These are phyloP conservation scores for Vanderwaltozyma polyspora DNA, from an alignment of 805 yeast genomes.

Conservation along the genomic window DNA sequence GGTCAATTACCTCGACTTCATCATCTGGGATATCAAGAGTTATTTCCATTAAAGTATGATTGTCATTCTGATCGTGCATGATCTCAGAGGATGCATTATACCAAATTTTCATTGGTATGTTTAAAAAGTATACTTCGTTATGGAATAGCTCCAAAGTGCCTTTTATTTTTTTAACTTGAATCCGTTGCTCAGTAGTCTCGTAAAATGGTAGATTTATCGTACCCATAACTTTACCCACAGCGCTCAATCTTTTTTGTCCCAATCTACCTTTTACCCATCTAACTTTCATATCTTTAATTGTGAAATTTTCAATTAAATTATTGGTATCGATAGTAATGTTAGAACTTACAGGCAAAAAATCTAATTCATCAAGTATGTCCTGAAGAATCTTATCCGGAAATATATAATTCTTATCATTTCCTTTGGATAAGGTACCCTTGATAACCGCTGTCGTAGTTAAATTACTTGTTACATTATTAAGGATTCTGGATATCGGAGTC, in stretches of 20 bases:
- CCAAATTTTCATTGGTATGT: slow-evolving; percentile 38
- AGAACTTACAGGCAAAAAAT: slow-evolving; percentile 11
- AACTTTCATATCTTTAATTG: slow-evolving; percentile 29
- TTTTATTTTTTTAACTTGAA: slow-evolving; percentile 29
- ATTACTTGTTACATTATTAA: slow-evolving; percentile 16
- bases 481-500: slow-evolving; percentile 23
- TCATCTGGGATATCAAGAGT: slow-evolving; percentile 32
- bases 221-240: slow-evolving; percentile 31
- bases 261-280: slow-evolving; percentile 22
- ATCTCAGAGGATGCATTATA: slow-evolving; percentile 31
- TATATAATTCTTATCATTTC: slow-evolving; percentile 4
- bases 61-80: slow-evolving; percentile 11
- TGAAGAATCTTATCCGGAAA: slow-evolving; percentile 11
- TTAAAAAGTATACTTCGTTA: slow-evolving; percentile 32
- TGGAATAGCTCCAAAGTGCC: slow-evolving; percentile 35
- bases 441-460: slow-evolving; percentile 10
- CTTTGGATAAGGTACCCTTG: slow-evolving; percentile 15
- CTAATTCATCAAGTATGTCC: slow-evolving; percentile 9
- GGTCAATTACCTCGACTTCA: slow-evolving; percentile 33
- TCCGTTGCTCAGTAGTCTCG: slow-evolving; percentile 12
- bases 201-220: slow-evolving; percentile 25
- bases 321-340: slow-evolving; percentile 17
- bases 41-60: slow-evolving; percentile 25
- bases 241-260: slow-evolving; percentile 25
- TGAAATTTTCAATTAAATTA: slow-evolving; percentile 27